Evolutionary conservation across 2,329 filamentous ascomycete species (phyloP), one percentile per base, ranked within the genome.

Genomic region (Aspergillus jensenii): DNA sequence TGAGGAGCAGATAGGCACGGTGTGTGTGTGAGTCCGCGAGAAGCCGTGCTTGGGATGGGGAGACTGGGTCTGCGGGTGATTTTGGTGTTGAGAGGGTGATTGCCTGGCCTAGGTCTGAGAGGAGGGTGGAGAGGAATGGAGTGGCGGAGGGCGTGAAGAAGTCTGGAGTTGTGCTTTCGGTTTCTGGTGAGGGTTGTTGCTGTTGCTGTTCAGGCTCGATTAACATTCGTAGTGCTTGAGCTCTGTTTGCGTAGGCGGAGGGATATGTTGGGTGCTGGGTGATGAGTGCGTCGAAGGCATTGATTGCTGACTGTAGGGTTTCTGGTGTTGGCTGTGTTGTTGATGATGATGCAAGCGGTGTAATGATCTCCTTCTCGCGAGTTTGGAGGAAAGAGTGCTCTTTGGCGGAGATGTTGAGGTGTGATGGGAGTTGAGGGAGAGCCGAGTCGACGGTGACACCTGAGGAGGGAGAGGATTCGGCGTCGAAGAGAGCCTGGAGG

Each of bases 1-100:
- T 74, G 33, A 79, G 67, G 11, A 79, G 62, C 6, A 79, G 59
- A 58, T 79, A 79, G 3, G 76, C 82, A 15, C 81, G 78, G 60
- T 86, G 83, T 3, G 83, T 84, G 62, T 84, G 79, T 19, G 82
- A 78, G 37, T 81, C 81, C 0, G 81, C 80, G 8, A 86, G 70
- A 0, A 84, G 71, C 14, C 76, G 76, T 3, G 79, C 80, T 59
- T 83, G 81, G 5, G 76, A 69, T 0, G 76, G 60, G 0, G 81
- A 83, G 0, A 83, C 71, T 3, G 76, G 67, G 45, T 75, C 71
- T 6, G 69, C 69, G 0, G 76, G 70, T 0, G 74, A 71, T 1
- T 63, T 61, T 0, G 79, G 79, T 27, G 74, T 79, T 19, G 73
- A 73, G 52, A 81, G 69, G 3, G 64, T 57, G n/a, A 85, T 83